Percentiles rank a stretch among this genome's conserved stretches.
Conservation (phyloP, 1,284 basidiomycete species). For the Athelia psychrophila region DNA sequence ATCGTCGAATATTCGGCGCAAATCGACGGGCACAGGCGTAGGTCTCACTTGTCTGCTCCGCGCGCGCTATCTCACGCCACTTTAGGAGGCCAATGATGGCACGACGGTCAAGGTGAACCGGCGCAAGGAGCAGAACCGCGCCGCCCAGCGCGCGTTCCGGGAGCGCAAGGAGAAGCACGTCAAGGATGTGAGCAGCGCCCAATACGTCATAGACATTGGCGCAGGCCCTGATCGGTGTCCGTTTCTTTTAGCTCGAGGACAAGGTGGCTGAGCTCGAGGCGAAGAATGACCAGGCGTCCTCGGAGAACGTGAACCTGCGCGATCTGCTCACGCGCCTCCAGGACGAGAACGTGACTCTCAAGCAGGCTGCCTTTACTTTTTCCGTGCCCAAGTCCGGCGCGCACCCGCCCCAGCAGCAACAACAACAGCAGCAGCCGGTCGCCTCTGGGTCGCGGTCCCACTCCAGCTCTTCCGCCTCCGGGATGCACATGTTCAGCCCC, state of each 20-base stretch:
- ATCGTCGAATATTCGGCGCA: conserved; percentile 30
- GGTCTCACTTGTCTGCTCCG: conserved; percentile 2
- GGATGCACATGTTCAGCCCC: conserved; percentile 11
- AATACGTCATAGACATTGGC: too few species aligned
- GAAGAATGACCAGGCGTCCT: conserved; percentile 61
- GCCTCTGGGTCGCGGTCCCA: conserved; percentile 24
- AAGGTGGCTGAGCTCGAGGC: conserved; percentile 77
- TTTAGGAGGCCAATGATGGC: too few species aligned
- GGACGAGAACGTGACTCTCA: conserved; percentile 73
- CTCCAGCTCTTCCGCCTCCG: conserved; percentile 8
- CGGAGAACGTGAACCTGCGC: conserved; percentile 77
- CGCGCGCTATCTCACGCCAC: neutral
- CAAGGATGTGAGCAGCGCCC: conserved; percentile 67
- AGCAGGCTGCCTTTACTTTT: conserved; percentile 75
- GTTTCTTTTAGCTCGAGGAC: conserved; percentile 79
- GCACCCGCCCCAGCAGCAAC: conserved; percentile 11
- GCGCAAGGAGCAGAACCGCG: conserved; percentile 85
- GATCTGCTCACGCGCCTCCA: conserved; percentile 77
- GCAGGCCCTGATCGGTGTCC: too few species aligned
- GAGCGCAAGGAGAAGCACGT: conserved; percentile 89
- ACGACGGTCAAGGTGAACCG: conserved; percentile 21
- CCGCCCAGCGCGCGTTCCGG: conserved; percentile 82
- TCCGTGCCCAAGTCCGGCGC: conserved; percentile 49
- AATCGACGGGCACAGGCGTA: conserved; percentile 33
- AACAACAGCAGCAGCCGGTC: conserved; percentile 17